phyloP scores from a whole-genome alignment of 2,329 filamentous ascomycete species.

The Capronia americana region DNA sequence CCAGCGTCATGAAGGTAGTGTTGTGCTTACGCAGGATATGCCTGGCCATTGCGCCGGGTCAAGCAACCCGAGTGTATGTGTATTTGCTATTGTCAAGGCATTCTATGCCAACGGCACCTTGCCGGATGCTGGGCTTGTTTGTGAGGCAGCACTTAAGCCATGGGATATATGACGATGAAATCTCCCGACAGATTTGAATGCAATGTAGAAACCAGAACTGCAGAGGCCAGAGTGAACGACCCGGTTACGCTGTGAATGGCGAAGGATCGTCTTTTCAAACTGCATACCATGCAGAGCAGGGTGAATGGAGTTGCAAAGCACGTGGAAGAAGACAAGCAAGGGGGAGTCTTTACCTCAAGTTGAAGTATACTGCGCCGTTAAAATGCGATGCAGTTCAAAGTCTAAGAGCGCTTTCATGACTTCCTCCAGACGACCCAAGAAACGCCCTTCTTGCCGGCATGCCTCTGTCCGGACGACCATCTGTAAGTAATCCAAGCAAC shows the following conservation, averaged over 20 bases:
- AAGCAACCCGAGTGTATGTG: constrained; percentile 48
- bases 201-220: background rate
- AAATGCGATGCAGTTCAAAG: background rate
- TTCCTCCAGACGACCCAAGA: constrained; percentile 22
- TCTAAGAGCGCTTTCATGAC: background rate
- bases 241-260: background rate
- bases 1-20: constrained; percentile 51
- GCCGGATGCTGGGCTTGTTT: constrained; percentile 47
- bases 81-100: constrained; percentile 44
- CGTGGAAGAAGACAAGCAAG: background rate
- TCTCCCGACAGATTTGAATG: background rate
- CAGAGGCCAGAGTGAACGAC: background rate
- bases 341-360: background rate
- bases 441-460: constrained; percentile 8
- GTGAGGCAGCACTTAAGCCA: constrained; percentile 48
- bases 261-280: background rate
- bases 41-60: constrained; percentile 45
- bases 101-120: constrained; percentile 53
- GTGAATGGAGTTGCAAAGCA: background rate
- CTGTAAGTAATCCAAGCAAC: constrained; percentile 16
- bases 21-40: constrained; percentile 54
- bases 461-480: constrained; percentile 14
- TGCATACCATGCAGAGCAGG: background rate
- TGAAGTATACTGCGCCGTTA: background rate
- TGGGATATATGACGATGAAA: constrained; percentile 28